These are phyloP conservation scores for Pichia norvegensis DNA, from an alignment of 1,139 yeast species.

Conservation along the genomic window DNA sequence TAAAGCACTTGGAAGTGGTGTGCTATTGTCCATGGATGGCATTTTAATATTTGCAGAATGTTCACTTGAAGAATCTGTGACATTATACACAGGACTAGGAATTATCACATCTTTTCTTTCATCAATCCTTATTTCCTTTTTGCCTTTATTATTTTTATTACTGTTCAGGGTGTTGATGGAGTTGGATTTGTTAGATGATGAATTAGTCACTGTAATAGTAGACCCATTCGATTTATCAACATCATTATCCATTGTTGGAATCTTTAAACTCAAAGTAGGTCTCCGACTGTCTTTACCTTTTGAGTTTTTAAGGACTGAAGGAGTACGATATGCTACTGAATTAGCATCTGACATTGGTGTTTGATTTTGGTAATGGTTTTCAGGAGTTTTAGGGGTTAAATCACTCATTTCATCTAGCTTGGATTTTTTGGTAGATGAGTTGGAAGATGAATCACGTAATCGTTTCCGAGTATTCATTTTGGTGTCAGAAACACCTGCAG, in stretches of 20 bases:
- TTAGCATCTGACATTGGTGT: constrained; percentile 5
- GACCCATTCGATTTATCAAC: constrained; percentile 3
- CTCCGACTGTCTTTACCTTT: constrained; percentile 15
- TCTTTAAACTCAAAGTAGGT: constrained; percentile 26
- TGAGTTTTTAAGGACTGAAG: constrained; percentile 8
- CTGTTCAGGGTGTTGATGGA: not conserved
- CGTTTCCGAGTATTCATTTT: not conserved
- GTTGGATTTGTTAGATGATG: constrained; percentile 7
- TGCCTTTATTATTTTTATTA: not conserved
- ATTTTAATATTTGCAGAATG: not conserved
- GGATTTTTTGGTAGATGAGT: not conserved
- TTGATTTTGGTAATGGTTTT: not conserved
- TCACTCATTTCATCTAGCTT: not conserved
- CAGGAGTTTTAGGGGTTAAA: constrained; percentile 9
- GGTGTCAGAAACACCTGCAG: not conserved
- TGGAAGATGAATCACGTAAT: not conserved
- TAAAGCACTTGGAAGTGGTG: constrained; percentile 9
- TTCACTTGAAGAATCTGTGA: constrained; percentile 2
- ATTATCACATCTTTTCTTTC: constrained; percentile 1
- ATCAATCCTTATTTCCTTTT: not conserved
- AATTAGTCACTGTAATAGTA: constrained; percentile 12
- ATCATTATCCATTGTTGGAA: constrained; percentile 22
- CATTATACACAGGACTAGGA: constrained; percentile 10
- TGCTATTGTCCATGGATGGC: constrained; percentile 1
- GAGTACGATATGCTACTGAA: constrained; percentile 6